Percentiles rank a stretch among this genome's conserved stretches.
Conservation (phyloP, 208 protist species). For the Zelonia costaricensis region DNA sequence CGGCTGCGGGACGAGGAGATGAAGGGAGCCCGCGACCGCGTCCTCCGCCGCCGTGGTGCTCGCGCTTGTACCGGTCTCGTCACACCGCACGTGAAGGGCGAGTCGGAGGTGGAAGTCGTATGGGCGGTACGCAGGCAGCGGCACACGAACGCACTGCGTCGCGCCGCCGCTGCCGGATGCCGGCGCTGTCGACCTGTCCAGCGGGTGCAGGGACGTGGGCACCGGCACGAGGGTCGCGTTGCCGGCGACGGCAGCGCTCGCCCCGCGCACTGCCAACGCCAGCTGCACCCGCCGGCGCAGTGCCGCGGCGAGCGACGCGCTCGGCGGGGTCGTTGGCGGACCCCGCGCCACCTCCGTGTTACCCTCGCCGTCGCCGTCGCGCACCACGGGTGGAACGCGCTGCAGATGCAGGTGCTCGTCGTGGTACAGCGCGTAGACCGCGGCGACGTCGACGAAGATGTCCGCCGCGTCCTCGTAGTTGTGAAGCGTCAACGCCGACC, state of each 20-base stretch:
- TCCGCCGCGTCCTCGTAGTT: constrained; percentile 11
- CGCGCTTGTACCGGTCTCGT: not conserved
- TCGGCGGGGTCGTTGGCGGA: too few relatives aligned
- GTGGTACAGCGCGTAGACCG: constrained; percentile 1
- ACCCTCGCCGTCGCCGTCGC: too few relatives aligned
- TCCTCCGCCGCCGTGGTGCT: too few relatives aligned
- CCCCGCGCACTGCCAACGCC: not conserved
- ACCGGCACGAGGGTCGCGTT: not conserved
- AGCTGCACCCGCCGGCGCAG: constrained; percentile 1
- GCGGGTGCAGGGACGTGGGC: not conserved
- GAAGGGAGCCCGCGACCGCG: too few relatives aligned
- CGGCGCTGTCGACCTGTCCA: not conserved
- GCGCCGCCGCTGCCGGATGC: not conserved
- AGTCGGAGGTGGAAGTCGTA: constrained; percentile 12
- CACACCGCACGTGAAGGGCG: not conserved
- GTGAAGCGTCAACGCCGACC: not conserved
- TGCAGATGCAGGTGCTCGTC: not conserved
- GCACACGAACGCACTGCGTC: constrained; percentile 2
- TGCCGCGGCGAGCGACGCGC: not conserved
- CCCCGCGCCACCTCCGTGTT: too few relatives aligned
- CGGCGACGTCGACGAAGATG: constrained; percentile 7
- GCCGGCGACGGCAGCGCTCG: not conserved
- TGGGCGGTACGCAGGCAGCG: constrained; percentile 5
- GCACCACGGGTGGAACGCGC: too few relatives aligned
- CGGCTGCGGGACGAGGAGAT: not conserved